Percentiles rank a stretch among this genome's conserved stretches.
These are phyloP conservation scores for Dipteronia dyeriana DNA, from an alignment of 345 rosid genomes.

Conservation along the genomic window DNA sequence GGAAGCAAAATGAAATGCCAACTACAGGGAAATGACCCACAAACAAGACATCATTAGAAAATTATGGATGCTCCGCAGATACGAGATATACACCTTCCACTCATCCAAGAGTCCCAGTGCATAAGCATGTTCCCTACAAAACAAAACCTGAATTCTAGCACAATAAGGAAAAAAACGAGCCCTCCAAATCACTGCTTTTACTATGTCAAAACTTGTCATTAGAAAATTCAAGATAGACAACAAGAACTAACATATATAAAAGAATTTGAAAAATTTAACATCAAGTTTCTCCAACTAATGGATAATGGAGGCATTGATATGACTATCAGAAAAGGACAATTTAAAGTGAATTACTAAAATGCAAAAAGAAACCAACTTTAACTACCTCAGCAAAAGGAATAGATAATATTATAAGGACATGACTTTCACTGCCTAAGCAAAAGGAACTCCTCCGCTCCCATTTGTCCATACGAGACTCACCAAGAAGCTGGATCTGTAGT, in stretches of 20 bases:
- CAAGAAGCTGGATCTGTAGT: conserved; percentile 33
- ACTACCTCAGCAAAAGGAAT: conserved; percentile 6
- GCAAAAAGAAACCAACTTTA: not conserved
- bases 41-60: not conserved
- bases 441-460: conserved; percentile 13
- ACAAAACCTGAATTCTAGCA: conserved; percentile 9
- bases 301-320: not conserved
- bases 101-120: not conserved
- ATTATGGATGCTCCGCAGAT: not conserved
- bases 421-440: conserved; percentile 12
- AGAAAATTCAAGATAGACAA: not conserved
- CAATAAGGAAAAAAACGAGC: not conserved
- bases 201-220: not conserved
- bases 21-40: not conserved
- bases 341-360: not conserved
- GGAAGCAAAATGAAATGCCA: not conserved
- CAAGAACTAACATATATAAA: not conserved
- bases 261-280: not conserved
- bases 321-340: not conserved
- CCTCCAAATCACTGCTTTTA: not conserved
- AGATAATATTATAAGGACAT: conserved; percentile 1
- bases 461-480: conserved; percentile 15
- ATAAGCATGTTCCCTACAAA: not conserved
- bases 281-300: not conserved
- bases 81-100: not conserved